Conservation (phyloP, 257 asterid species). For the Lantana camara region DNA sequence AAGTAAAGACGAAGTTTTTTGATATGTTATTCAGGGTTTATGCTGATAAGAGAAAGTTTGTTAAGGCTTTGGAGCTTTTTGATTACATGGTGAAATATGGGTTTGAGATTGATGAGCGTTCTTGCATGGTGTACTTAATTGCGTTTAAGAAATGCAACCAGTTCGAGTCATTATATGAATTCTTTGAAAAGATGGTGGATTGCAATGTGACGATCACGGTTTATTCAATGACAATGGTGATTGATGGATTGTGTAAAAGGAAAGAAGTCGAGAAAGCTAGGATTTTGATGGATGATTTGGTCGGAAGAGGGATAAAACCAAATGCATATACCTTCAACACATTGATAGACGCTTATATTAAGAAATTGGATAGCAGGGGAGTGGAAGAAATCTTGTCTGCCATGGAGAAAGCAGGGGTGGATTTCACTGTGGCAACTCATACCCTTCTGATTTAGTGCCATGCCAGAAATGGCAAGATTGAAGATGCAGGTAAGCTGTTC, state of each 20-base stretch:
- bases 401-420: slow-evolving; percentile 65
- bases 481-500: slow-evolving; percentile 62
- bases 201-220: slow-evolving; percentile 62
- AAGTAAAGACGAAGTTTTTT: slow-evolving; percentile 27
- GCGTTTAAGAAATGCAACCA: slow-evolving; percentile 57
- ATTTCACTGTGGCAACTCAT: slow-evolving; percentile 61
- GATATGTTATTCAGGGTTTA: slow-evolving; percentile 64
- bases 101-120: slow-evolving; percentile 63
- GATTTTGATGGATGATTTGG: slow-evolving; percentile 56
- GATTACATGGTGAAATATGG: slow-evolving; percentile 50
- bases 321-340: slow-evolving; percentile 69
- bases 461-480: slow-evolving; percentile 36
- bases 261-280: slow-evolving; percentile 56
- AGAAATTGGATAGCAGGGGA: slow-evolving; percentile 47
- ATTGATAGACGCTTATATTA: slow-evolving; percentile 63
- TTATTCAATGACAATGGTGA: slow-evolving; percentile 69
- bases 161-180: slow-evolving; percentile 45
- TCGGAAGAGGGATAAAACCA: slow-evolving; percentile 59
- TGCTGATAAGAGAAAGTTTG: slow-evolving; percentile 42
- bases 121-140: slow-evolving; percentile 79
- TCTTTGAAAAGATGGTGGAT: slow-evolving; percentile 74
- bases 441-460: slow-evolving; percentile 57
- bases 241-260: slow-evolving; percentile 63
- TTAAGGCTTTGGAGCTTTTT: slow-evolving; percentile 49
- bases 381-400: slow-evolving; percentile 47